Conservation (phyloP, 176 grass and related monocot species). For the Miscanthus lutarioriparius region DNA sequence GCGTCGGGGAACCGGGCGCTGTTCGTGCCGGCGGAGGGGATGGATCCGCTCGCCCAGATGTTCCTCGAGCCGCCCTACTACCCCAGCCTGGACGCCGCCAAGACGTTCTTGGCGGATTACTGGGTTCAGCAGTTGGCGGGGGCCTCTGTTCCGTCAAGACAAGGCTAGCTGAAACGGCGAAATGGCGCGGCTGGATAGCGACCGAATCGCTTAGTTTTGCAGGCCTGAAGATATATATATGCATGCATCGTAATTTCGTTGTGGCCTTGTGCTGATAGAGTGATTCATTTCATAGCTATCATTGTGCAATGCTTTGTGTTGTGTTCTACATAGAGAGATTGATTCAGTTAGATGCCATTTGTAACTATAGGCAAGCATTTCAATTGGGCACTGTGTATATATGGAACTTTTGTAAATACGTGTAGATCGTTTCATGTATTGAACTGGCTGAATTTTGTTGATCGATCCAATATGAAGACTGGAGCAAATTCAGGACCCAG, state of each 20-base stretch:
- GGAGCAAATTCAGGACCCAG: neutral
- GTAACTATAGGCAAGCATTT: neutral
- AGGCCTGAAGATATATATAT: neutral
- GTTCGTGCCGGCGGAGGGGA: slow-evolving; percentile 58
- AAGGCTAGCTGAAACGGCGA: slow-evolving; percentile 39
- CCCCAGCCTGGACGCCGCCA: slow-evolving; percentile 95
- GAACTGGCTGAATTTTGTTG: neutral
- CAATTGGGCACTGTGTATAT: neutral
- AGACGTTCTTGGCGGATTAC: slow-evolving; percentile 85
- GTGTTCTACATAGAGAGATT: neutral
- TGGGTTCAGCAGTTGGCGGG: slow-evolving; percentile 55
- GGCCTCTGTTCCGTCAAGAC: slow-evolving; percentile 29
- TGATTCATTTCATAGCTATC: slow-evolving; percentile 13
- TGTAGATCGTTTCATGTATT: neutral
- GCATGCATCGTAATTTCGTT: neutral
- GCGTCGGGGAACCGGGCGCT: slow-evolving; percentile 59
- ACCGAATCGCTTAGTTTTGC: neutral
- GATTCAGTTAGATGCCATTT: slow-evolving; percentile 11
- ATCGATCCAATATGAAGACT: neutral
- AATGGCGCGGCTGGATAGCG: neutral
- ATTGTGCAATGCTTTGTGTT: neutral
- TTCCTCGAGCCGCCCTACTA: slow-evolving; percentile 91
- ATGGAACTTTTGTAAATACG: neutral
- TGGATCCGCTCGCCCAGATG: slow-evolving; percentile 74
- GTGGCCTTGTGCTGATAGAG: neutral